A percentile compares a stretch with the other conserved stretches of the same genome.
Conservation (phyloP, 2,329 filamentous ascomycete genomes). For the Botryotinia convoluta region DNA sequence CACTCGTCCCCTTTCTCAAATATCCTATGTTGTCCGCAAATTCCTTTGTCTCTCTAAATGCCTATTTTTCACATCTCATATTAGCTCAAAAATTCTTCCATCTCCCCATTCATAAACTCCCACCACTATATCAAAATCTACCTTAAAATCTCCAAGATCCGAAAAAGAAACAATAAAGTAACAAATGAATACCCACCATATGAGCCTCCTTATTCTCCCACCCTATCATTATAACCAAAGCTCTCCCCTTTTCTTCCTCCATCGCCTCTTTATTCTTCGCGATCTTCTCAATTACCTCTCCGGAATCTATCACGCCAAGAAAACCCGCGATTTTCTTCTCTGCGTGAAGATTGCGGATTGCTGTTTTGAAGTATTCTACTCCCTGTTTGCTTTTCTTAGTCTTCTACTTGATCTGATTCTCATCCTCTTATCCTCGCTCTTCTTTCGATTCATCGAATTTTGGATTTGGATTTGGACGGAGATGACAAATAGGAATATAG, state of each 20-base stretch:
- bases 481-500: background rate
- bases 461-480: background rate
- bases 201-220: conserved; percentile 33
- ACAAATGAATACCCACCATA: conserved; percentile 17
- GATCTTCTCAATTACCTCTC: conserved; percentile 3
- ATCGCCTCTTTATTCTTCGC: background rate
- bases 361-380: background rate
- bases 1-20: conserved; percentile 17
- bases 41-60: conserved; percentile 28
- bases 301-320: background rate
- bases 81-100: background rate
- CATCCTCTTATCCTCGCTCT: background rate
- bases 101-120: background rate
- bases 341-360: background rate
- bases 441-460: background rate
- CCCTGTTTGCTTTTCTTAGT: background rate
- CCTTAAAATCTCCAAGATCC: too few relatives aligned
- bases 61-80: background rate
- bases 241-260: conserved; percentile 24
- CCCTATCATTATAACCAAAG: conserved; percentile 23
- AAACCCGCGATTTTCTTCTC: background rate
- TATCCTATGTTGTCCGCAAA: conserved; percentile 24
- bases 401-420: background rate
- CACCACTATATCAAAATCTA: background rate
- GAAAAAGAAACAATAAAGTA: background rate